Conservation (phyloP, 2,329 filamentous ascomycete genomes). For the Parascedosporium putredinis region DNA sequence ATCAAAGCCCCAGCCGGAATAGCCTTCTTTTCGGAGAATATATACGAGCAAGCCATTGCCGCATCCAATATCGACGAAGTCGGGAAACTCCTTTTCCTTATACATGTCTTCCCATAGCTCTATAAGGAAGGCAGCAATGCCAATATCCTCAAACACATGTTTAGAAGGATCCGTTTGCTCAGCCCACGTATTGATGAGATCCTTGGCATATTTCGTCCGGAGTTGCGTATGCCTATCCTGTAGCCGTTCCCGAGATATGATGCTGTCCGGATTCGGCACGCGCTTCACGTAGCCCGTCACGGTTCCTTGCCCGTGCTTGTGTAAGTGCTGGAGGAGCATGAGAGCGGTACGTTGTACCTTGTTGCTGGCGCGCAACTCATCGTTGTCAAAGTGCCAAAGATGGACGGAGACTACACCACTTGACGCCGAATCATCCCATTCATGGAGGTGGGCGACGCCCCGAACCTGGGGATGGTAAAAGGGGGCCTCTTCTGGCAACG, state of each 20-base stretch:
- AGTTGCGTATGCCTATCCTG: conserved; percentile 75
- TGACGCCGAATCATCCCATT: conserved; percentile 36
- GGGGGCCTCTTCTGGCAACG: conserved; percentile 53
- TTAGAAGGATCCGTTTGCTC: conserved; percentile 82
- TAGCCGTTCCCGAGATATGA: conserved; percentile 65
- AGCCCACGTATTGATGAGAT: conserved; percentile 65
- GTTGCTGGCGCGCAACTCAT: conserved; percentile 16
- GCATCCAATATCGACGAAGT: conserved; percentile 93
- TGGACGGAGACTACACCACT: conserved; percentile 48
- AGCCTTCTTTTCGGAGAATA: conserved; percentile 72
- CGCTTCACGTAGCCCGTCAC: conserved; percentile 64
- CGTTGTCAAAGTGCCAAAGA: conserved; percentile 41
- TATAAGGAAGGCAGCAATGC: conserved; percentile 84
- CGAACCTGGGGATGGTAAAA: conserved; percentile 79
- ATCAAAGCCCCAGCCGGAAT: conserved; percentile 82
- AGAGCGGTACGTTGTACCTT: conserved; percentile 58
- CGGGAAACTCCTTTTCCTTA: conserved; percentile 51
- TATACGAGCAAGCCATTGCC: conserved; percentile 87
- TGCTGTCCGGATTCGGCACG: conserved; percentile 63
- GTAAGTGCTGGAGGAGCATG: conserved; percentile 55
- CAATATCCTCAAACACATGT: conserved; percentile 90
- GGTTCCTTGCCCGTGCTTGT: conserved; percentile 63
- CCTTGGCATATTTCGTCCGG: conserved; percentile 67
- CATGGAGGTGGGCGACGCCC: conserved; percentile 66
- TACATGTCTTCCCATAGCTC: conserved; percentile 90